These are phyloP conservation scores for peach (Prunus persica) DNA, from an alignment of 306 rosid species.

Conservation along the genomic window Prunus_persica_NCBIv2 NC_034010.1:29925001-29925500, in stretches of 20 bases:
- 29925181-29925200: conserved; percentile 21
- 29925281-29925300: conserved; percentile 17
- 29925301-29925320: background rate
- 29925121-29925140: conserved; percentile 29
- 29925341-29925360: conserved; percentile 3
- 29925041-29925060: conserved; percentile 50
- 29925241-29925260: conserved; percentile 38
- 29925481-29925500: conserved; percentile 71
- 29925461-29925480: conserved; percentile 63
- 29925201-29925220: conserved; percentile 35
- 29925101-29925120: conserved; percentile 72
- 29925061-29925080: conserved; percentile 49
- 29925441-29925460: conserved; percentile 73
- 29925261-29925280: conserved; percentile 35
- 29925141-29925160: conserved; percentile 28
- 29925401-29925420: conserved; percentile 60
- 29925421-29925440: conserved; percentile 62
- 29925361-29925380: conserved; percentile 39
- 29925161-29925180: conserved; percentile 23
- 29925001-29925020: conserved; percentile 75
- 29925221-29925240: conserved; percentile 31
- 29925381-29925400: conserved; percentile 51
- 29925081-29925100: conserved; percentile 58
- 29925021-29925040: conserved; percentile 85
- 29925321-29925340: background rate